A percentile compares a stretch with the other conserved stretches of the same genome.
Evolutionary conservation across 2,329 filamentous ascomycete species (phyloP).

Genomic region (Hortaea werneckii): DNA sequence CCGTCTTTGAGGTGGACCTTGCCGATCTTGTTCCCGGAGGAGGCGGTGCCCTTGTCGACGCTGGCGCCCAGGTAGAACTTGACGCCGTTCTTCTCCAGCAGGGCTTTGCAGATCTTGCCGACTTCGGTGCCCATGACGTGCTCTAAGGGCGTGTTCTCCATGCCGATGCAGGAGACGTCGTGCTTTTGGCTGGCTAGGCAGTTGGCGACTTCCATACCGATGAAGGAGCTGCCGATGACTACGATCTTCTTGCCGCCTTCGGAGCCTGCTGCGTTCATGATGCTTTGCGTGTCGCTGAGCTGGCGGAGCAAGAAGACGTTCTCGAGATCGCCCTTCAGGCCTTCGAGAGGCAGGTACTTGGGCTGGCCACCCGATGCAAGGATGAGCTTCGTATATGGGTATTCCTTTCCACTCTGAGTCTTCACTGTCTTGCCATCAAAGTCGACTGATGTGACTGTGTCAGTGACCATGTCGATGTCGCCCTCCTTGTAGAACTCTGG

Average conservation of each 20-base stretch:
- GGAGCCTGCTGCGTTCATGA: constrained; percentile 65
- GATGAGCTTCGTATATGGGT: constrained; percentile 77
- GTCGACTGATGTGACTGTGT: constrained; percentile 62
- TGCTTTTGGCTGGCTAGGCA: constrained; percentile 66
- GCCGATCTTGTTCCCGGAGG: constrained; percentile 62
- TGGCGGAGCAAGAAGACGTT: constrained; percentile 82
- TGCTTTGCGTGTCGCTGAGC: constrained; percentile 66
- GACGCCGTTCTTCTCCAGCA: constrained; percentile 75
- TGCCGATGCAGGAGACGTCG: constrained; percentile 74
- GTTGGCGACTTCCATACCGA: constrained; percentile 95
- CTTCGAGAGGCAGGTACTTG: constrained; percentile 63
- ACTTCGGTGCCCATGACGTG: constrained; percentile 74
- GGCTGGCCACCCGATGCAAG: constrained; percentile 80
- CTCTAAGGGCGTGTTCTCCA: constrained; percentile 77
- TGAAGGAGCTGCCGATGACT: constrained; percentile 86
- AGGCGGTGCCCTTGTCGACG: constrained; percentile 74
- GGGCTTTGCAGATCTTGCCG: constrained; percentile 67
- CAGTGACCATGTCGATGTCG: constrained; percentile 43
- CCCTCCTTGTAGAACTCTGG: constrained; percentile 64
- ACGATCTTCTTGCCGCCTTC: constrained; percentile 85
- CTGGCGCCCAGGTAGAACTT: constrained; percentile 75
- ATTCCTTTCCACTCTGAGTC: constrained; percentile 63
- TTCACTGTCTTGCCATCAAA: constrained; percentile 62
- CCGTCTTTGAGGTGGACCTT: constrained; percentile 77
- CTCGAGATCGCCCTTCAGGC: constrained; percentile 67